Evolutionary conservation across 1,284 basidiomycete species (phyloP), one percentile per base, ranked within the genome.

Genomic region (Rhodofomes roseus): DNA sequence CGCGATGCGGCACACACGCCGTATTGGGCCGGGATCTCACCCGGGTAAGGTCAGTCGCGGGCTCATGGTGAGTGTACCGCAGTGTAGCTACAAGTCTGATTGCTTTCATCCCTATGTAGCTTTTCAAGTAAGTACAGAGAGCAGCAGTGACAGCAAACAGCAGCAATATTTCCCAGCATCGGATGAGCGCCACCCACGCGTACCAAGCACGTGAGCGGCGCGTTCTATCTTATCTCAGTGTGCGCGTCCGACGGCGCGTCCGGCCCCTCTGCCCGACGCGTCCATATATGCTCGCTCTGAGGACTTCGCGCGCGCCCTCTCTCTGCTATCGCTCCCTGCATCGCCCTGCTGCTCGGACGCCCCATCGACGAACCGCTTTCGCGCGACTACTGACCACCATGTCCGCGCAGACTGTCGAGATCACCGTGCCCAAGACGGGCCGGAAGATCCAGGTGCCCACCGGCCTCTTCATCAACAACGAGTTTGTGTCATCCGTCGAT

Each of bases 401-500:
- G 65, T 60, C 66, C 50, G 65, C 66, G 16, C 60, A 62, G 43
- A 57, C 64, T 54, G 64, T 69, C 40, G 65, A 70, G 36, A 55
- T 76, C 51, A 61, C 64, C 50, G 55, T 75, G 25, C 64, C 73
- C 16, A 64, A 64, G 12, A 72, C 72, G 2, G 76, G 81, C 61
- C 84, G 81, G 70, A 76, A 77, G 67, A 76, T 93, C 58, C 77
- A 78, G 34, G 78, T 93, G 36, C 87, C 86, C 18, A 93, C 91
- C 4, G 93, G 93, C 36, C 82, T 96, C 44, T 96, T 96, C 80
- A 96, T 97, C 74, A 88, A 93, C 79, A 93, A 94, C 73, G 80
- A 92, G 70, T 95, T 93, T 66, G 89, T 93, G 31, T 71, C 81
- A 14, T 90, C 86, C 11, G 78, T 80, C 25, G 86, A 89, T 66